Percentiles rank a stretch among this genome's conserved stretches.
Evolutionary conservation across 176 grass and related monocot genomes (phyloP).

Genomic region (Carex pumila): DNA sequence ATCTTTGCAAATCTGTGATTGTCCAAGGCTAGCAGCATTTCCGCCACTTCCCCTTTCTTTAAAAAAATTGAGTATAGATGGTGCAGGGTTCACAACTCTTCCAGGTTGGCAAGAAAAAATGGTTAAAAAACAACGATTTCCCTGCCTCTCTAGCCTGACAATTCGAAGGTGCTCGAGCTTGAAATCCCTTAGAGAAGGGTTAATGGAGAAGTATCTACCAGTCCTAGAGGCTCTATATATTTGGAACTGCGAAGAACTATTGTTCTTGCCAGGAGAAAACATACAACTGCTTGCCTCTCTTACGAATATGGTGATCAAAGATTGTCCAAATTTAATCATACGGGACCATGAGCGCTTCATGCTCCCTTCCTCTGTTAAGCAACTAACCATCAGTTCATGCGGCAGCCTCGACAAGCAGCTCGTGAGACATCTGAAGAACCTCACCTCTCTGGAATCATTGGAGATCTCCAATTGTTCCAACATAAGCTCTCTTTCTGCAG

Average conservation of each 20-base stretch:
- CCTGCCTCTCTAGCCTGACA: constrained; percentile 1
- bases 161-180: background rate
- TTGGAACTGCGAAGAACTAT: background rate
- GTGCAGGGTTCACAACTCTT: constrained; percentile 11
- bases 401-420: background rate
- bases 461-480: constrained; percentile 8
- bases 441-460: constrained; percentile 15
- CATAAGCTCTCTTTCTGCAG: background rate
- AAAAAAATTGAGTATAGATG: constrained; percentile 11
- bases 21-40: constrained; percentile 10
- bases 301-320: background rate
- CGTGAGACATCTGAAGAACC: background rate
- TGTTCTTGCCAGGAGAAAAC: background rate
- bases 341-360: background rate
- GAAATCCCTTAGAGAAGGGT: constrained; percentile 1
- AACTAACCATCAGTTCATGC: constrained; percentile 4
- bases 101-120: background rate
- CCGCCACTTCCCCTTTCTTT: constrained; percentile 16
- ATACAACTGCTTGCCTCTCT: background rate
- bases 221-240: background rate
- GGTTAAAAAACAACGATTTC: background rate
- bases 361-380: background rate
- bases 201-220: constrained; percentile 3
- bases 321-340: background rate
- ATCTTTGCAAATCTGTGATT: background rate